A percentile compares a stretch with the other conserved stretches of the same genome.
Conservation (phyloP, 2,329 filamentous ascomycete species). For the Teratosphaeria nubilosa region DNA sequence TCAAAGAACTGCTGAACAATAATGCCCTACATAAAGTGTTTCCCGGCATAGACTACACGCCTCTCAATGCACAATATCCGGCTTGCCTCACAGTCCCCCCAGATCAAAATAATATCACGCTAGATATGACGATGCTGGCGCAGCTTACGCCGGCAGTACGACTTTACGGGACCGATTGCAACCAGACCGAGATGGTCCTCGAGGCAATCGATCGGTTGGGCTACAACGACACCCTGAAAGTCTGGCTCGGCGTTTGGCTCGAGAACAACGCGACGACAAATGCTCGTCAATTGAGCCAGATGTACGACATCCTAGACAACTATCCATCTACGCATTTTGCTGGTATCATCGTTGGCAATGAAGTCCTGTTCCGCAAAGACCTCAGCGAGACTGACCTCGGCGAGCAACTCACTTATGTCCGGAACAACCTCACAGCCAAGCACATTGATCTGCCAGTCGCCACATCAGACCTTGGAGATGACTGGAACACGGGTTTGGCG, state of each 20-base stretch:
- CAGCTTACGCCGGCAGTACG: constrained; percentile 82
- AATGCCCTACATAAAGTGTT: constrained; percentile 80
- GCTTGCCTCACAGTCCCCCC: constrained; percentile 65
- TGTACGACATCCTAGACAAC: constrained; percentile 71
- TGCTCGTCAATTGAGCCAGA: constrained; percentile 66
- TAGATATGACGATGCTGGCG: constrained; percentile 79
- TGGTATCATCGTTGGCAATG: constrained; percentile 54
- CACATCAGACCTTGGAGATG: constrained; percentile 79
- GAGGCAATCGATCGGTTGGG: constrained; percentile 67
- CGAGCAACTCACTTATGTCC: constrained; percentile 55
- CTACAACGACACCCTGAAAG: constrained; percentile 62
- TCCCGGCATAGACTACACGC: constrained; percentile 90
- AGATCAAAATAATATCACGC: constrained; percentile 88
- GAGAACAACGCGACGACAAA: constrained; percentile 78
- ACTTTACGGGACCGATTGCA: constrained; percentile 92
- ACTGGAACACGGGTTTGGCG: constrained; percentile 67
- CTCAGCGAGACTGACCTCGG: constrained; percentile 57
- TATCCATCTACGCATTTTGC: constrained; percentile 47
- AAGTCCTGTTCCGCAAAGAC: constrained; percentile 53
- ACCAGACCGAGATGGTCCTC: constrained; percentile 89
- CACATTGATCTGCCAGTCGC: constrained; percentile 66
- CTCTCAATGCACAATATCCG: constrained; percentile 82
- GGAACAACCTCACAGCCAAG: constrained; percentile 58
- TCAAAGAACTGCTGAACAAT: constrained; percentile 74
- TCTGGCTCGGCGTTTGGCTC: constrained; percentile 94